Percentiles rank a stretch among this genome's conserved stretches.
phyloP scores from a whole-genome alignment of 2,329 filamentous ascomycete species.

The Onygenales sp. region DNA sequence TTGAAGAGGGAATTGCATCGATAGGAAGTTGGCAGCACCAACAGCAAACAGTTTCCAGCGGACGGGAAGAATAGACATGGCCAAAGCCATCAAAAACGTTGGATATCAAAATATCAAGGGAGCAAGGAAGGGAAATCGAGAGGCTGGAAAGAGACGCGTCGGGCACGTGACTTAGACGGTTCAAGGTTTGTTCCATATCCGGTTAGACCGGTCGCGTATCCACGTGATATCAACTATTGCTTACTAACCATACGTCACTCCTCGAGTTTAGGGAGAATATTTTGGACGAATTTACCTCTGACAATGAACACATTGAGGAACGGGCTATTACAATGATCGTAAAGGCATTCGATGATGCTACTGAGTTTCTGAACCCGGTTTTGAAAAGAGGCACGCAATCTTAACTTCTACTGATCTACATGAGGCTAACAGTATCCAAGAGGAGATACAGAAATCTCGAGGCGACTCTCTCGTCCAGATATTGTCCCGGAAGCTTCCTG shows the following conservation, averaged over 20 bases:
- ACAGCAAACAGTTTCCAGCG: neutral
- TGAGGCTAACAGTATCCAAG: conserved; percentile 25
- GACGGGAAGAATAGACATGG: neutral
- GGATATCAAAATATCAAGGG: neutral
- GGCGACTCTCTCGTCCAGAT: conserved; percentile 27
- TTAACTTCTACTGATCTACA: conserved; percentile 8
- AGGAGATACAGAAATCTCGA: conserved; percentile 27
- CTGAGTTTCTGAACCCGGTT: conserved; percentile 28
- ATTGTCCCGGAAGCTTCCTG: conserved; percentile 13
- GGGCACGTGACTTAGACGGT: neutral
- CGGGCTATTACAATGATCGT: conserved; percentile 21
- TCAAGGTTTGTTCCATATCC: neutral
- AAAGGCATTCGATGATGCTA: conserved; percentile 25
- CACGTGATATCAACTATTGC: neutral
- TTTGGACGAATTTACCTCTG: neutral
- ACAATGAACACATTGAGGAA: neutral
- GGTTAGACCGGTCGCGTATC: neutral
- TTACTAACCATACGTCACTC: neutral
- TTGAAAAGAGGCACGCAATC: conserved; percentile 31
- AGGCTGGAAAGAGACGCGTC: neutral
- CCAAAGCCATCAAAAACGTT: neutral
- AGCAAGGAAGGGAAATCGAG: neutral
- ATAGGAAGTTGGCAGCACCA: neutral
- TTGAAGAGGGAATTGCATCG: conserved; percentile 1
- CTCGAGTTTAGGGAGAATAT: no score